A percentile compares a stretch with the other conserved stretches of the same genome.
Evolutionary conservation across 768 basidiomycete species (phyloP).

Genomic region (Boletellus sp.): DNA sequence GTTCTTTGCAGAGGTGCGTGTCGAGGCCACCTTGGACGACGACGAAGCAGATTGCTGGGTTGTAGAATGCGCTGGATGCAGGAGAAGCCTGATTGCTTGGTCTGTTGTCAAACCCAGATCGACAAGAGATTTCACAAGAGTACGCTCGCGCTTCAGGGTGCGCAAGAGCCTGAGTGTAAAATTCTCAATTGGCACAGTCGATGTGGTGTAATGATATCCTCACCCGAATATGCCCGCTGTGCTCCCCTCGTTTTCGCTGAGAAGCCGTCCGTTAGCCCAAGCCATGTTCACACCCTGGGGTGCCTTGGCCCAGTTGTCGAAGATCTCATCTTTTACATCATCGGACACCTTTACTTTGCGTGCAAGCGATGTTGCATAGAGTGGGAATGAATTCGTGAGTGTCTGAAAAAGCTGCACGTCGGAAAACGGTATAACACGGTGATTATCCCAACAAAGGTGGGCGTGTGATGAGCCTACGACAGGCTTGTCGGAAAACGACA

Average conservation of each 20-base stretch:
- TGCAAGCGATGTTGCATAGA: conserved; percentile 71
- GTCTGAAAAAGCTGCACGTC: conserved; percentile 42
- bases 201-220: conserved; percentile 9
- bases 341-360: conserved; percentile 59
- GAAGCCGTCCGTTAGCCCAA: conserved; percentile 77
- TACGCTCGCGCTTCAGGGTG: conserved; percentile 70
- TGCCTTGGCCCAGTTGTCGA: conserved; percentile 49
- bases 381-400: conserved; percentile 87
- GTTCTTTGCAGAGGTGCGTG: conserved; percentile 9
- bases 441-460: conserved; percentile 21
- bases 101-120: conserved; percentile 56
- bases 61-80: conserved; percentile 55
- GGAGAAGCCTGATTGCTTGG: conserved; percentile 71
- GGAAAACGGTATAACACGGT: conserved; percentile 11
- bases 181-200: conserved; percentile 5
- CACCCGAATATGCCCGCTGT: conserved; percentile 52
- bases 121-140: conserved; percentile 54
- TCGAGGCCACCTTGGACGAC: background rate
- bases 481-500: conserved; percentile 53
- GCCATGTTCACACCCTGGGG: conserved; percentile 53
- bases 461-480: conserved; percentile 24
- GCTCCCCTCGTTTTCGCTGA: conserved; percentile 63
- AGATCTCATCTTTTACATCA: conserved; percentile 52
- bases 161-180: conserved; percentile 51
- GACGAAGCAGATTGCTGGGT: conserved; percentile 40